phyloP scores from a whole-genome alignment of 345 rosid genomes.

The Ailanthus altissimus region DNA sequence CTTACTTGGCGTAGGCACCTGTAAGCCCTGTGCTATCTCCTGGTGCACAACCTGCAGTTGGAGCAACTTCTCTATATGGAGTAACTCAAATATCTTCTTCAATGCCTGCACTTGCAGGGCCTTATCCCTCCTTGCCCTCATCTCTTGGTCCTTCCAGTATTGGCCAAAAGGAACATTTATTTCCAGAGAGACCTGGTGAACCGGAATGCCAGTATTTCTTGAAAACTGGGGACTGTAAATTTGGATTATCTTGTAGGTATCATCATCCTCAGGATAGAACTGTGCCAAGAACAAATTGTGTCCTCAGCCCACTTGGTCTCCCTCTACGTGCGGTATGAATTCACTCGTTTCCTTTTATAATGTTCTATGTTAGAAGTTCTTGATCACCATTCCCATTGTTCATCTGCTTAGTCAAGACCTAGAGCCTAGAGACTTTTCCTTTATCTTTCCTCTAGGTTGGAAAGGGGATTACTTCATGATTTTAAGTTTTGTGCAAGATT shows the following conservation, averaged over 20 bases:
- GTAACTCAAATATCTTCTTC: slow-evolving; percentile 74
- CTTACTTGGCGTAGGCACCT: slow-evolving; percentile 59
- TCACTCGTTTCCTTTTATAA: slow-evolving; percentile 13
- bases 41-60: slow-evolving; percentile 73
- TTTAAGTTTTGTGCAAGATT: not conserved
- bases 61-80: slow-evolving; percentile 68
- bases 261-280: slow-evolving; percentile 84
- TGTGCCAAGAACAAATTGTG: slow-evolving; percentile 56
- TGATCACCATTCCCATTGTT: not conserved
- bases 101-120: slow-evolving; percentile 58
- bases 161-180: slow-evolving; percentile 59
- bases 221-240: slow-evolving; percentile 93
- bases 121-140: slow-evolving; percentile 53
- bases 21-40: slow-evolving; percentile 83
- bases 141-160: slow-evolving; percentile 54
- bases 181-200: slow-evolving; percentile 97
- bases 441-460: not conserved
- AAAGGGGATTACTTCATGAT: slow-evolving; percentile 10
- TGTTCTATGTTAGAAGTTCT: not conserved
- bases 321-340: slow-evolving; percentile 79
- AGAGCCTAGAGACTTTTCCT: not conserved
- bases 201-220: slow-evolving; percentile 85
- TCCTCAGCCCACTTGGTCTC: slow-evolving; percentile 81
- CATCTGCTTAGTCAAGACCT: not conserved
- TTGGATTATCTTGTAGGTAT: slow-evolving; percentile 80